phyloP scores from a whole-genome alignment of 352 stramenopile species.

The Phytopythium aichiense region DNA sequence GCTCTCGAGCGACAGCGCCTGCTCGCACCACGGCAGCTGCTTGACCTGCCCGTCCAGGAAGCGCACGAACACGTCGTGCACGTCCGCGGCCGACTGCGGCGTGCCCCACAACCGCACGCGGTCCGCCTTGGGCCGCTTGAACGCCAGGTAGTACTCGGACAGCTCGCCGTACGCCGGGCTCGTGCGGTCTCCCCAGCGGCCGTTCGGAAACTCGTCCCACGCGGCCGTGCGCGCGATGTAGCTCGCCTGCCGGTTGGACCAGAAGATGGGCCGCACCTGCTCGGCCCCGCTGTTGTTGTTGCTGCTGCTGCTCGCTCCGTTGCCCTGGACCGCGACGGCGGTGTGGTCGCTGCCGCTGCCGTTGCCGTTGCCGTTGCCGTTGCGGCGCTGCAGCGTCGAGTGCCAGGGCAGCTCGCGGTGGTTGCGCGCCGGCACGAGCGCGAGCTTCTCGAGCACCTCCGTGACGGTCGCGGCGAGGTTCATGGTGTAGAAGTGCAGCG shows the following conservation, averaged over 20 bases:
- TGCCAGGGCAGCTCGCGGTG: constrained; percentile 75
- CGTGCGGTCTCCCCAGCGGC: constrained; percentile 93
- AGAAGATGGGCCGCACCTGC: constrained; percentile 96
- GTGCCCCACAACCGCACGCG: constrained; percentile 77
- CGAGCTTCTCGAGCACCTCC: constrained; percentile 76
- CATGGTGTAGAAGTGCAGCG: constrained; percentile 95
- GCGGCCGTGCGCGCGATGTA: constrained; percentile 96
- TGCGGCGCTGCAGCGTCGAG: constrained; percentile 54
- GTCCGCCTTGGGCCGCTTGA: constrained; percentile 77
- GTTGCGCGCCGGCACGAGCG: constrained; percentile 53
- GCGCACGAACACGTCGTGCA: constrained; percentile 94
- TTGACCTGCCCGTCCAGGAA: constrained; percentile 77
- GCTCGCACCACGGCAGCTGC: constrained; percentile 97
- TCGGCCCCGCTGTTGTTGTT: constrained; percentile 60
- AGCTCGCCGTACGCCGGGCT: constrained; percentile 95
- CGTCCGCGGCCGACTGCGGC: constrained; percentile 81
- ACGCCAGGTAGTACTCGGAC: constrained; percentile 92
- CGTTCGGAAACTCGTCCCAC: constrained; percentile 97
- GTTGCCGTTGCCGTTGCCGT: constrained; percentile 32
- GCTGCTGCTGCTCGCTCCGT: constrained; percentile 21
- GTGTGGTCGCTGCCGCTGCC: not conserved
- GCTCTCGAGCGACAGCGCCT: constrained; percentile 92
- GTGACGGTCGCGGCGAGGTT: constrained; percentile 89
- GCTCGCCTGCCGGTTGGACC: constrained; percentile 96
- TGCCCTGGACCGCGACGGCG: constrained; percentile 50